Base-by-base conservation (phyloP, 164 flowering plant genomes). In the Taxillus chinensis region DNA sequence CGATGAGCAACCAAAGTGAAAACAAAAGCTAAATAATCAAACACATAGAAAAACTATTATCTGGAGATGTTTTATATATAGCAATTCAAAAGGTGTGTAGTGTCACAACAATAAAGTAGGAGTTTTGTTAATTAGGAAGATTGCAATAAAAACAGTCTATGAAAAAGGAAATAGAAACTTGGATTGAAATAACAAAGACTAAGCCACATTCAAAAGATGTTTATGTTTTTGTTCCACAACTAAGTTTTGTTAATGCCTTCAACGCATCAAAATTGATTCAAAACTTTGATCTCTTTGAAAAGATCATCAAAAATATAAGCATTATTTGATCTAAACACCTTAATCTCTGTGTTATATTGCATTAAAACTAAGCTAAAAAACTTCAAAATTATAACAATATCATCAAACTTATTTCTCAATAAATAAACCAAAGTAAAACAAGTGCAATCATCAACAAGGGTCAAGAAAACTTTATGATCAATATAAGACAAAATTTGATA, bases 381-480 rank as follows among this genome's bases (percentile, higher is more conserved):
- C 43, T 39, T 57, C 1, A n/a, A 15, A 8, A 39, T 57, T 14
- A 57, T n/a, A 13, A 6, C 1, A 7, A 12, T 12, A 57, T 6
- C 59, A 39, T 57, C 59, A 39, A 8, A 40, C 13, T 57, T 39
- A 13, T 57, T 12, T n/a, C 42, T 57, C 15, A 39, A 39, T 14
- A 57, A 39, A 9, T 39, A 57, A 57, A 57, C 41, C 43, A 42
- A 57, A 10, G 59, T 57, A 57, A 57, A 57, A 2, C 15, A 15
- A 39, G 59, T 39, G 41, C 15, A 57, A 57, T 57, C 59, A 57
- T 57, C 59, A 39, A 57, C 43, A 12, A 57, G 42, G 39, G 59
- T 57, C 16, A 40, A 39, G 42, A 57, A 57, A 57, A 39, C 39
- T 4, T 3, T 2, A 39, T 57, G 59, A 12, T n/a, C 45, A 39